A percentile compares a stretch with the other conserved stretches of the same genome.
These are phyloP conservation scores for Paulownia fortunei DNA, from an alignment of 257 asterid genomes.

Conservation along the genomic window DNA sequence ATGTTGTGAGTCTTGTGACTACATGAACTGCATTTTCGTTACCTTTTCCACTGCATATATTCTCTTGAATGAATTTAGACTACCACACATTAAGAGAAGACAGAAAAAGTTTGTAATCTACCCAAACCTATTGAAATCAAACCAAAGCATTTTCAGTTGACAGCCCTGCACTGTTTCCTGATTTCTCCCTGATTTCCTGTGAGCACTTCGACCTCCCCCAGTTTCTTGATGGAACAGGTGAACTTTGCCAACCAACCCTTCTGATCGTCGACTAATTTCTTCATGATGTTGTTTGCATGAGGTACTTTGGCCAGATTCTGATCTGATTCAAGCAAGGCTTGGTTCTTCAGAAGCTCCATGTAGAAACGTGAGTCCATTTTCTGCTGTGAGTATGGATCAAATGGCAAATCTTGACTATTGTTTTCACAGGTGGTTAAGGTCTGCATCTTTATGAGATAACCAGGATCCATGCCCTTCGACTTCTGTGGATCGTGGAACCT, in stretches of 20 bases:
- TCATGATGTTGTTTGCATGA: slow-evolving; percentile 38
- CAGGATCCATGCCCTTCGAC: slow-evolving; percentile 44
- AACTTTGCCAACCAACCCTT: slow-evolving; percentile 55
- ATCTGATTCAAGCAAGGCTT: slow-evolving; percentile 66
- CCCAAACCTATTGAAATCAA: slow-evolving; percentile 14
- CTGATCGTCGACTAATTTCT: slow-evolving; percentile 47
- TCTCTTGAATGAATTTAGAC: not conserved
- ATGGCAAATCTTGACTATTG: slow-evolving; percentile 43
- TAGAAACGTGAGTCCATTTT: slow-evolving; percentile 61
- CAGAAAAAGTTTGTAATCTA: slow-evolving; percentile 11
- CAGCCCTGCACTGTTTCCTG: slow-evolving; percentile 63
- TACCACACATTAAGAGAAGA: not conserved
- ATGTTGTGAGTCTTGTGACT: not conserved
- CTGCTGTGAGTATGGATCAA: slow-evolving; percentile 59
- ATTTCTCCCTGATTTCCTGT: slow-evolving; percentile 63
- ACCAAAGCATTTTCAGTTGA: slow-evolving; percentile 36
- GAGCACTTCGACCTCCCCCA: slow-evolving; percentile 55
- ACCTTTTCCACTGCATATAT: not conserved
- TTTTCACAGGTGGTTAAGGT: slow-evolving; percentile 39
- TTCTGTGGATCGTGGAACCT: slow-evolving; percentile 40
- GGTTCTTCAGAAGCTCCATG: slow-evolving; percentile 49
- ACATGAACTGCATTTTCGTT: slow-evolving; percentile 21
- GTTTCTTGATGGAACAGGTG: slow-evolving; percentile 34
- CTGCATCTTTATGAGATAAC: slow-evolving; percentile 42
- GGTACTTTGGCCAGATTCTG: slow-evolving; percentile 47